Percentiles rank a stretch among this genome's conserved stretches.
Conservation (phyloP, 192 early-diverging fungal species). For the Physocladia obscura region DNA sequence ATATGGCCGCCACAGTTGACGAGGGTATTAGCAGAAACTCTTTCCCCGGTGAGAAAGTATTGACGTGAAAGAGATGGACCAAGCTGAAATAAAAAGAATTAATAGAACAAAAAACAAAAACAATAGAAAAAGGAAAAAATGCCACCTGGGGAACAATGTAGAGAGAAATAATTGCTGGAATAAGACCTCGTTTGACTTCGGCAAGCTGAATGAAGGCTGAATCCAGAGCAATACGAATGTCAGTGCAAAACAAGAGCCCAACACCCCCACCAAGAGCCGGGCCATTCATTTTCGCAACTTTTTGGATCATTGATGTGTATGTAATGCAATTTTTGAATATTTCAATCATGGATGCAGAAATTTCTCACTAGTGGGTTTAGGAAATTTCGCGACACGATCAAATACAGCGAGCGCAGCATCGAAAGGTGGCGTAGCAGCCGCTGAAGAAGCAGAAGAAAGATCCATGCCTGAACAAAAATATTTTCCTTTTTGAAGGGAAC, state of each 20-base stretch:
- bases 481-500: slow-evolving; percentile 24
- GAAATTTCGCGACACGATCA: slow-evolving; percentile 41
- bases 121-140: neutral
- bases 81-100: slow-evolving; percentile 26
- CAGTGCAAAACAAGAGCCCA: slow-evolving; percentile 28
- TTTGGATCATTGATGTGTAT: slow-evolving; percentile 21
- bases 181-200: slow-evolving; percentile 60
- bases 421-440: slow-evolving; percentile 25
- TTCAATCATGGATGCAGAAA: neutral
- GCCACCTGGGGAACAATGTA: slow-evolving; percentile 57
- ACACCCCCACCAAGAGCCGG: slow-evolving; percentile 65
- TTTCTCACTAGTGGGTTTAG: slow-evolving; percentile 35
- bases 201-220: slow-evolving; percentile 54
- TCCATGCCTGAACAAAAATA: slow-evolving; percentile 71
- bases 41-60: slow-evolving; percentile 25
- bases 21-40: neutral
- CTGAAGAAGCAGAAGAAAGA: slow-evolving; percentile 39
- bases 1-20: neutral
- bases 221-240: slow-evolving; percentile 51
- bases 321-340: neutral
- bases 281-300: slow-evolving; percentile 62
- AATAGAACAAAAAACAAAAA: neutral
- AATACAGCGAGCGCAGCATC: slow-evolving; percentile 42
- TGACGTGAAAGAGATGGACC: slow-evolving; percentile 47
- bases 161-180: slow-evolving; percentile 68